Percentiles rank a stretch among this genome's conserved stretches.
These are phyloP conservation scores for Xylaria sp. DNA, from an alignment of 2,329 filamentous ascomycete genomes.

Conservation along the genomic window DNA sequence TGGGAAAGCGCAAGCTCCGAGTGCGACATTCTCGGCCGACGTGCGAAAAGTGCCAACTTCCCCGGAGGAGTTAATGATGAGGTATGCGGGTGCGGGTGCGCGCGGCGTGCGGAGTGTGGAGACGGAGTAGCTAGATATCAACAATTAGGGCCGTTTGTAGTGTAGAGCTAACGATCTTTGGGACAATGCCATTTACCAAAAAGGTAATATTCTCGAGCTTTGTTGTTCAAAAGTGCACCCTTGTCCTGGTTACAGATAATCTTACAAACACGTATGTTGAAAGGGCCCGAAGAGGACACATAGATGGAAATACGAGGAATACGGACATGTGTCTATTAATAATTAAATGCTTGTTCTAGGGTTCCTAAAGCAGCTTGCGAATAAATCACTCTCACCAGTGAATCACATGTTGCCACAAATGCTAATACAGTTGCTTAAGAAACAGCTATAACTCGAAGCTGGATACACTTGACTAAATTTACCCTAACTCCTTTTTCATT, in stretches of 20 bases:
- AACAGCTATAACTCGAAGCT: no score
- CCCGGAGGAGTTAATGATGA: background rate
- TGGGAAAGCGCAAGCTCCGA: conserved; percentile 1
- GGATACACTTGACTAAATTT: no score
- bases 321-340: background rate
- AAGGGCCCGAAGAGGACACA: background rate
- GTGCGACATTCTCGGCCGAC: conserved; percentile 12
- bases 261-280: background rate
- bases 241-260: background rate
- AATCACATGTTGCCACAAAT: no score
- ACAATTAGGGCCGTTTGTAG: background rate
- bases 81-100: conserved; percentile 11
- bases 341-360: no score
- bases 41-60: background rate
- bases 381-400: no score
- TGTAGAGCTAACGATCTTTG: background rate
- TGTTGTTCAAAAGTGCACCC: background rate
- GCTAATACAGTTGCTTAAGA: no score
- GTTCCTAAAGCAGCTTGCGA: no score
- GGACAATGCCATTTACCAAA: no score
- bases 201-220: no score
- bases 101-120: background rate
- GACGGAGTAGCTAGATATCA: background rate
- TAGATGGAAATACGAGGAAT: background rate
- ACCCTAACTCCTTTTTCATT: no score